Percentiles rank a stretch among this genome's conserved stretches.
phyloP scores from a whole-genome alignment of 2,329 filamentous ascomycete species.

The Aspergillus fijiensis region DNA sequence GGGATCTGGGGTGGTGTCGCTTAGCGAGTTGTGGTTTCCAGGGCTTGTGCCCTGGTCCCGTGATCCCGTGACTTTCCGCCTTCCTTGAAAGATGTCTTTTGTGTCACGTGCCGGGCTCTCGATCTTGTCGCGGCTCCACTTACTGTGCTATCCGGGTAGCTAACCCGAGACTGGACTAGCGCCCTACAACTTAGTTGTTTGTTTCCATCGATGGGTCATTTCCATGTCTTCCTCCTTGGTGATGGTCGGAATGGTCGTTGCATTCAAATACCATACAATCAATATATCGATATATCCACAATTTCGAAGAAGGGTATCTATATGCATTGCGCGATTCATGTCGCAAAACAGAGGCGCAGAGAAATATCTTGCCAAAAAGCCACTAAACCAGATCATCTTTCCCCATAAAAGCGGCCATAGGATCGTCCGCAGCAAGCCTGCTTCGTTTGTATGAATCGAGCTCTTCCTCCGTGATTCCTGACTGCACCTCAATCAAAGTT shows the following conservation, averaged over 20 bases:
- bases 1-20: conserved; percentile 34
- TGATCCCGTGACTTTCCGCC: conserved; percentile 28
- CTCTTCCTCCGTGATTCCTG: conserved; percentile 76
- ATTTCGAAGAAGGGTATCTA: conserved; percentile 12
- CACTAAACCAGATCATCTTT: conserved; percentile 64
- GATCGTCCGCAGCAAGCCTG: conserved; percentile 71
- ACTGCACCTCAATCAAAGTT: conserved; percentile 74
- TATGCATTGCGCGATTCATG: conserved; percentile 13
- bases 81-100: background rate
- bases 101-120: conserved; percentile 14
- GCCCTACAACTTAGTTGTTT: background rate
- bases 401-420: conserved; percentile 79
- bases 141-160: background rate
- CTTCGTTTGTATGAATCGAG: conserved; percentile 83
- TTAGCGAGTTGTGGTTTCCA: conserved; percentile 45
- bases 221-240: too few relatives aligned
- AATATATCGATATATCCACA: conserved; percentile 1
- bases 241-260: background rate
- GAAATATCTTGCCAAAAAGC: background rate
- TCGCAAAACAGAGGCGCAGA: background rate
- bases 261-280: background rate
- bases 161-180: background rate
- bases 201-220: background rate
- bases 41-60: conserved; percentile 38
- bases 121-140: background rate